Conservation (phyloP, 257 asterid species). For the Primulina tabacum region DNA sequence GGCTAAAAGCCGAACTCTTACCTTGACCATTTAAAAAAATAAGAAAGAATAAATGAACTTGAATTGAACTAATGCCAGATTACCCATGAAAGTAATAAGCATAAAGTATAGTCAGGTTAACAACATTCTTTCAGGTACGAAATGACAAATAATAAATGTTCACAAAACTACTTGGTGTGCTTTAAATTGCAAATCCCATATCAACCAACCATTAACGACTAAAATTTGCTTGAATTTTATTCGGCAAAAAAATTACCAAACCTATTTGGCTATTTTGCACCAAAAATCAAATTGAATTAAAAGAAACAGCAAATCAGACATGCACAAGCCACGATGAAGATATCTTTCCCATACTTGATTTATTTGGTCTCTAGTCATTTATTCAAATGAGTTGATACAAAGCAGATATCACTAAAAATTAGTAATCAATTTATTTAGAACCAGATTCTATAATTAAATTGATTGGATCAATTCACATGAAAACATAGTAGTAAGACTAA, state of each 20-base stretch:
- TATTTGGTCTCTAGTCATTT: neutral
- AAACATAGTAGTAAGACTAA: neutral
- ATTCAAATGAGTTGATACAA: neutral
- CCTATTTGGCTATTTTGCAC: neutral
- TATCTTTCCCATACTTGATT: neutral
- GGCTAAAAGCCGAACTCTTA: slow-evolving; percentile 80
- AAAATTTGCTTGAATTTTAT: no score
- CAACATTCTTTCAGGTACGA: slow-evolving; percentile 13
- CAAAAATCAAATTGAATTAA: neutral
- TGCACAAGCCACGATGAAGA: neutral
- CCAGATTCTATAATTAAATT: neutral
- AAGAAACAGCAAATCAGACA: neutral
- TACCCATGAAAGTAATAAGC: slow-evolving; percentile 8
- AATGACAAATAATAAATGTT: slow-evolving; percentile 10
- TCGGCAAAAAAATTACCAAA: no score
- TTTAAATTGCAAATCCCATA: slow-evolving; percentile 14
- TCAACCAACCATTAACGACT: neutral
- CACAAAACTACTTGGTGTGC: neutral
- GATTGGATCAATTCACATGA: neutral
- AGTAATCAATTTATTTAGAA: neutral
- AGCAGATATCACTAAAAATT: neutral
- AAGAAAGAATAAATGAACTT: slow-evolving; percentile 11
- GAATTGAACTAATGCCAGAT: slow-evolving; percentile 8
- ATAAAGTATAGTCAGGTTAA: slow-evolving; percentile 5
- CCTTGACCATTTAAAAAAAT: slow-evolving; percentile 42